Evolutionary conservation across 2,329 filamentous ascomycete species (phyloP), one percentile per base, ranked within the genome.

Genomic region (Epichloe baconii): DNA sequence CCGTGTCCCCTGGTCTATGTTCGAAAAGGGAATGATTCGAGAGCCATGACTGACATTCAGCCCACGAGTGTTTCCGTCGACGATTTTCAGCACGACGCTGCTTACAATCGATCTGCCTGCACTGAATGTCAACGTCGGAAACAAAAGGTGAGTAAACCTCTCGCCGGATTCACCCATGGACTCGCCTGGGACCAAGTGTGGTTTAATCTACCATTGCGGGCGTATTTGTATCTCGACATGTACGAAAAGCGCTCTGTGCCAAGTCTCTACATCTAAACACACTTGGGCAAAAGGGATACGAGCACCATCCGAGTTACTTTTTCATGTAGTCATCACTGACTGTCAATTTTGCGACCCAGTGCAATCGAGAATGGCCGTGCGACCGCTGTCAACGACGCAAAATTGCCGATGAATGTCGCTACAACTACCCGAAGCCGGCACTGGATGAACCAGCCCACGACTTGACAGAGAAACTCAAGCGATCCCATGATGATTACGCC

Each of bases 101-200:
- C 53, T 12, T 57, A 60, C 49, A 57, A 62, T 52, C 62, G 63
- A 48, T 60, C 63, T 15, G 69, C 71, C 49, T 74, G 71, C 59
- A 69, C 67, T 36, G 70, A 73, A 58, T 74, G 66, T 47, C 64
- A 68, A 55, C 64, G 66, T 40, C 60, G 66, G 48, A 68, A 68
- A 57, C 66, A 68, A 59, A 68, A 68, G 60, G 66, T 64, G 53
- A 15, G 54, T 38, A 23, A 35, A 17, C n/a, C 23, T 21, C 31
- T 19, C 26, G 31, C 31, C 31, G 8, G 31, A 4, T 31, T 11
- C 31, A 10, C 31, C 31, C 31, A 31, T 31, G 8, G 31, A 11
- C 8, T 31, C 31, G 8, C 31, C 10, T 11, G 8, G 31, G 11
- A 11, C 31, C 31, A 11, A 11, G 31, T 31, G 31, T 31, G 31